These are phyloP conservation scores for Colletotrichum sp. DNA, from an alignment of 2,329 filamentous ascomycete genomes.

Conservation along the genomic window DNA sequence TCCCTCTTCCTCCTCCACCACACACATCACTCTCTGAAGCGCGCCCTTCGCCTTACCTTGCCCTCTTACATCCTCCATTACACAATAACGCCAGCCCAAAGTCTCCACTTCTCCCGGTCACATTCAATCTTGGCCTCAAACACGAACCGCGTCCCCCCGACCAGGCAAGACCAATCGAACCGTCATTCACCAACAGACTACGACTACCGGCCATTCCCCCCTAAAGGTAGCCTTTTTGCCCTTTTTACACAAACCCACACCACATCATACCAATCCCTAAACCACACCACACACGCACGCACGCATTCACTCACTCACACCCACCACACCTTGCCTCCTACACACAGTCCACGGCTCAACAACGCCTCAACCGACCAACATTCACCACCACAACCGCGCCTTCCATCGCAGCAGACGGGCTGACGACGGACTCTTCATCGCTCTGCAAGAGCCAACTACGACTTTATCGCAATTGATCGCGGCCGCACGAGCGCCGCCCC, in stretches of 20 bases:
- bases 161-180: not conserved
- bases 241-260: conserved; percentile 2
- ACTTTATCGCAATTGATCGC: not conserved
- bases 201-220: not conserved
- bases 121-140: conserved; percentile 18
- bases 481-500: not conserved
- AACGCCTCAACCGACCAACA: not conserved
- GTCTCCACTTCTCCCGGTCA: conserved; percentile 10
- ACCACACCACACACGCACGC: not conserved
- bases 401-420: not conserved
- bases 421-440: conserved; percentile 1
- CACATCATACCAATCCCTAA: not conserved
- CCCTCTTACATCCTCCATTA: not conserved
- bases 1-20: not conserved
- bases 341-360: not conserved
- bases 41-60: not conserved
- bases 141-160: conserved; percentile 14
- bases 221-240: not conserved
- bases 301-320: not conserved
- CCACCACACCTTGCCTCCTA: not conserved
- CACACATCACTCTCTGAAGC: not conserved
- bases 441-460: not conserved
- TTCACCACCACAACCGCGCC: not conserved
- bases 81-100: not conserved
- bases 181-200: not conserved